These are phyloP conservation scores for Ottelia alismoides DNA, from an alignment of 106 monocot species.

Conservation along the genomic window DNA sequence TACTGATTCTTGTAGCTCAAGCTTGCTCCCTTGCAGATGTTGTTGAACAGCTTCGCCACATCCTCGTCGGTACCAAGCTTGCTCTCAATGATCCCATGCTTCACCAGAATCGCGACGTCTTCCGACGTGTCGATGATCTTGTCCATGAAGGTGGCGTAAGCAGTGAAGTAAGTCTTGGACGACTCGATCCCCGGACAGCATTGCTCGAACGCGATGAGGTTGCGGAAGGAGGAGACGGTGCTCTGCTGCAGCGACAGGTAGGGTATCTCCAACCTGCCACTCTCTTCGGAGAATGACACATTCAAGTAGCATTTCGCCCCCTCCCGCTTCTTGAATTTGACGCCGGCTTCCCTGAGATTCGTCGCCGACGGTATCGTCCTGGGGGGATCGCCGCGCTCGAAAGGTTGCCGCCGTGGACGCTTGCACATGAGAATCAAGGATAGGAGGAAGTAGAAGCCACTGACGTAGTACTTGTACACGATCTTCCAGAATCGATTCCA, in stretches of 20 bases:
- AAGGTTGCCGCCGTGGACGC: too few species aligned
- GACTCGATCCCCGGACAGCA: neutral
- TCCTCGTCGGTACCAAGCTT: slow-evolving; percentile 14
- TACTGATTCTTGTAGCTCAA: neutral
- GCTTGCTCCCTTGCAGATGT: neutral
- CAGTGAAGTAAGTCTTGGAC: neutral
- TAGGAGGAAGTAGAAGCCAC: neutral
- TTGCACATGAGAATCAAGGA: neutral
- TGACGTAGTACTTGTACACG: neutral
- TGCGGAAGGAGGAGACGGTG: neutral
- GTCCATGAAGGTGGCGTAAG: slow-evolving; percentile 4
- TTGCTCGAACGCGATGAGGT: slow-evolving; percentile 8
- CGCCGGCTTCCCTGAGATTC: slow-evolving; percentile 14
- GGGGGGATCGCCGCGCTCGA: too few species aligned
- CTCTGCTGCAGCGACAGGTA: neutral
- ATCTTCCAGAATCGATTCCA: too few species aligned
- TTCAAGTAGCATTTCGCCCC: slow-evolving; percentile 1
- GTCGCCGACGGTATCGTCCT: slow-evolving; percentile 8
- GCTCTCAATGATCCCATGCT: slow-evolving; percentile 10
- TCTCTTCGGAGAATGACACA: neutral
- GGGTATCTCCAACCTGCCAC: slow-evolving; percentile 7
- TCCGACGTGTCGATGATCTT: neutral
- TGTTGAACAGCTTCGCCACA: slow-evolving; percentile 16
- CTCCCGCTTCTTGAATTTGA: slow-evolving; percentile 6
- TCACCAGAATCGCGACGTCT: slow-evolving; percentile 6